A percentile compares a stretch with the other conserved stretches of the same genome.
phyloP scores from a whole-genome alignment of 176 grass and related monocot genomes.

The Carex parvula region DNA sequence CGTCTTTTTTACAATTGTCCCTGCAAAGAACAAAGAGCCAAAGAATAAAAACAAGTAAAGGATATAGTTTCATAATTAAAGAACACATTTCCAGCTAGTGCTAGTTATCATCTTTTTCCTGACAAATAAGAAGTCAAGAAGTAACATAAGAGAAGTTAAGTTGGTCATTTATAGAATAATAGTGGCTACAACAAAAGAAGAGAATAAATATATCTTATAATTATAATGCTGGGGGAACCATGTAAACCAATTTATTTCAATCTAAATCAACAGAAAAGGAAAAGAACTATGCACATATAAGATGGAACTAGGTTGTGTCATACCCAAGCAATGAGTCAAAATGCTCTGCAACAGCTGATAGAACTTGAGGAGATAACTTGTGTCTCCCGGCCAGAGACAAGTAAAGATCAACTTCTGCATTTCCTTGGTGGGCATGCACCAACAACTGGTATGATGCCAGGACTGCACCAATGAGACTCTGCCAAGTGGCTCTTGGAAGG shows the following conservation, averaged over 20 bases:
- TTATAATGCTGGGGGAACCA: neutral
- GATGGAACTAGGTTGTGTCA: neutral
- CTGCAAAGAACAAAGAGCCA: constrained; percentile 12
- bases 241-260: neutral
- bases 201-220: neutral
- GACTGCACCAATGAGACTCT: constrained; percentile 66
- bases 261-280: neutral
- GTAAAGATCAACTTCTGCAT: constrained; percentile 49
- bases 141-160: too few relatives aligned
- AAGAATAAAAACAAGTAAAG: neutral
- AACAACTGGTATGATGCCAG: constrained; percentile 58
- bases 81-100: neutral
- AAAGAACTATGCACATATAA: neutral
- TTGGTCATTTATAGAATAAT: neutral
- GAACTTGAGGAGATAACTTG: constrained; percentile 56
- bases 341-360: constrained; percentile 77
- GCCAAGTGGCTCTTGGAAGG: constrained; percentile 71
- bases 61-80: neutral
- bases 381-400: constrained; percentile 65
- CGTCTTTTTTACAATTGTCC: constrained; percentile 23
- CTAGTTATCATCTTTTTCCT: neutral
- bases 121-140: neutral
- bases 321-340: constrained; percentile 64
- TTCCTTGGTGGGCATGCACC: constrained; percentile 27
- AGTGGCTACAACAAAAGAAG: neutral